phyloP scores from a whole-genome alignment of 2,329 filamentous ascomycete genomes.

The Nothophaeocryptopus gaeumannii region DNA sequence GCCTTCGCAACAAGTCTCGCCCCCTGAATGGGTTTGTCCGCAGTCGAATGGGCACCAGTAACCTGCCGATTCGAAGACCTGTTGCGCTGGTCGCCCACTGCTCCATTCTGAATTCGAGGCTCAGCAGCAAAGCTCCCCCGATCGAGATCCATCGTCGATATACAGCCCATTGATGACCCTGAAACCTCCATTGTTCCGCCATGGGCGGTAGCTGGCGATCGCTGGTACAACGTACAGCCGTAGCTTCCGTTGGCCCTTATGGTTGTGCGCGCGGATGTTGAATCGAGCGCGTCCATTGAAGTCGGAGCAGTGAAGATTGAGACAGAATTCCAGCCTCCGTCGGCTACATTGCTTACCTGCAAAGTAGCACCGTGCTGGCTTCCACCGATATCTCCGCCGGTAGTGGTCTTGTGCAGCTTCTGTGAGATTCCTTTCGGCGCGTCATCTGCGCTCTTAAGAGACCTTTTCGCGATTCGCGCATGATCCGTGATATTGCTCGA shows the following conservation, averaged over 20 bases:
- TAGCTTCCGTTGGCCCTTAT: conserved; percentile 15
- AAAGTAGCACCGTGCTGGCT: too few species aligned
- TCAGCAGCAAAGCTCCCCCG: too few species aligned
- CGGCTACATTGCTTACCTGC: conserved; percentile 2
- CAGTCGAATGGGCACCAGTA: too few species aligned
- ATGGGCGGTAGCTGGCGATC: not conserved
- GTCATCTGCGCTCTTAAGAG: not conserved
- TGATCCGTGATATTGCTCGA: conserved; percentile 4
- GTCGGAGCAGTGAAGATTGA: conserved; percentile 18
- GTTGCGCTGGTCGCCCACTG: too few species aligned
- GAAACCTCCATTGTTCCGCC: not conserved
- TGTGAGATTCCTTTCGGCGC: too few species aligned
- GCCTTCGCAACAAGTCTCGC: conserved; percentile 6
- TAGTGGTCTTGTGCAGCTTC: too few species aligned
- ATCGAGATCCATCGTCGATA: too few species aligned
- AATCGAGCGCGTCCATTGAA: conserved; percentile 23
- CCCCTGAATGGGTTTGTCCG: not conserved
- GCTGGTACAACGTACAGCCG: conserved; percentile 17
- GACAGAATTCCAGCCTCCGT: conserved; percentile 6
- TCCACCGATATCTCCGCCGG: too few species aligned
- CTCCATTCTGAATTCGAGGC: too few species aligned
- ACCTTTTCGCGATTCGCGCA: not conserved
- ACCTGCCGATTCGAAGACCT: too few species aligned
- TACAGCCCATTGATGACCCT: too few species aligned
- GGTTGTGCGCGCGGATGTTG: conserved; percentile 21